Evolutionary conservation across 1,139 yeast species (phyloP).

Genomic region (Pichia sp.): DNA sequence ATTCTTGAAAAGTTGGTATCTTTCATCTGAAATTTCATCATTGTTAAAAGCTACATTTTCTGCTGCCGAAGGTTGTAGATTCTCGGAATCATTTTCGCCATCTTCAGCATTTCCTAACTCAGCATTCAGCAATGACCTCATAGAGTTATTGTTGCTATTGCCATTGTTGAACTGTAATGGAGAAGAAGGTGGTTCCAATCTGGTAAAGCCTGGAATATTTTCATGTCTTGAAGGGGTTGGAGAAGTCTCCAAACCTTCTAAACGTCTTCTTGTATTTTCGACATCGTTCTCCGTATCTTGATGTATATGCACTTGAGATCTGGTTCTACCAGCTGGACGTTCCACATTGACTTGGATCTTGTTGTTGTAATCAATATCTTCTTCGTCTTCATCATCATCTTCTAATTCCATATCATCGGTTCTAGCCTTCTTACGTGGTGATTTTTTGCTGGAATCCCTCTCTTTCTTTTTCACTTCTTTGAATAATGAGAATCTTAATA

Average conservation of each 20-base stretch:
- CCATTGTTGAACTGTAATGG: conserved; percentile 20
- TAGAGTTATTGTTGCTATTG: too few relatives aligned
- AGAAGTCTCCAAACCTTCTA: conserved; percentile 16
- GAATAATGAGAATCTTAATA: conserved; percentile 79
- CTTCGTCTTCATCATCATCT: conserved; percentile 11
- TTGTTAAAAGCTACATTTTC: conserved; percentile 15
- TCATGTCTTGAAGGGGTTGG: background rate
- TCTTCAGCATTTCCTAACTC: background rate
- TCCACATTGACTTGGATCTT: background rate
- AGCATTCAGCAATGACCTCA: too few relatives aligned
- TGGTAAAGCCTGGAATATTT: background rate
- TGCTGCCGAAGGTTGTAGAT: conserved; percentile 11
- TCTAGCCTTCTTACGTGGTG: conserved; percentile 24
- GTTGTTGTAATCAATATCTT: background rate
- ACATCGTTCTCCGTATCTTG: conserved; percentile 21
- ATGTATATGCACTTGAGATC: conserved; percentile 10
- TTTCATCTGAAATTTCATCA: conserved; percentile 21
- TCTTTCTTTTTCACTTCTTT: conserved; percentile 45
- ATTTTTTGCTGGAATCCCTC: conserved; percentile 7
- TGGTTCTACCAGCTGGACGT: background rate
- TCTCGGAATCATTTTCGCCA: conserved; percentile 22
- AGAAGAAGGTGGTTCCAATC: background rate
- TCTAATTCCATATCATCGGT: conserved; percentile 9
- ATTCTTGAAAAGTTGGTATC: conserved; percentile 24
- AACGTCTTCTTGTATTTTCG: conserved; percentile 16